Base-by-base conservation (phyloP, 2,329 filamentous ascomycete genomes). In the Diaporthe sp. region DNA sequence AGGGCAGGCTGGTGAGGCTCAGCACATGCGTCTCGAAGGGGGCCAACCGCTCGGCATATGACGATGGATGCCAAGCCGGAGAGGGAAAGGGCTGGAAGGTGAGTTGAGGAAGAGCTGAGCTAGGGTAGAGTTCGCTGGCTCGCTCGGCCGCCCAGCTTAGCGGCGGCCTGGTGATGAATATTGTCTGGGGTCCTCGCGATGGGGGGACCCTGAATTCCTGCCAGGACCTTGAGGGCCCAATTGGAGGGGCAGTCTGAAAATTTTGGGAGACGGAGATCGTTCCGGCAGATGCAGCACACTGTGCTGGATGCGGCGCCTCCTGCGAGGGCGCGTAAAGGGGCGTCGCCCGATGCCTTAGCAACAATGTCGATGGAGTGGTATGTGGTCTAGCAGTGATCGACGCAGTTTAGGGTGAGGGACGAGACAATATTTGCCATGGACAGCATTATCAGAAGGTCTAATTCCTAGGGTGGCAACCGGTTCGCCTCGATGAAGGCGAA, bases 61-160 rank as follows among this genome's bases (percentile, higher is more conserved):
- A 62, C n/a, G 57, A 51, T 53, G 49, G 37, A 3, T 62, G 57
- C 70, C 70, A 61, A 62, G 34, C 57, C 44, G 57, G 31, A 62
- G 51, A 53, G 22, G 70, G 57, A 62, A 59, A 53, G 44, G 44
- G 31, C 70, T 72, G 44, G 70, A 62, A 51, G 57, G 15, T 61
- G 69, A 61, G 28, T 25, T 46, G 34, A 34, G 22, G 39, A 39
- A 46, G 42, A 51, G 15, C 34, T 31, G 17, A 34, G 57, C 55
- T 72, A 72, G 46, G 25, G 55, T 51, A 53, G 34, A 61, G 13
- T 37, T 61, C 69, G 22, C 5, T 28, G 22, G 34, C 39, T 37
- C 70, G 55, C 55, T 61, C 62, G 58, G 34, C 44, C 62, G 31
- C 28, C n/a, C 62, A 53, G 62, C 31, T 53, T 68, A 53, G 70